phyloP scores from a whole-genome alignment of 805 yeast genomes.

The Myxozyma sirexii region DNA sequence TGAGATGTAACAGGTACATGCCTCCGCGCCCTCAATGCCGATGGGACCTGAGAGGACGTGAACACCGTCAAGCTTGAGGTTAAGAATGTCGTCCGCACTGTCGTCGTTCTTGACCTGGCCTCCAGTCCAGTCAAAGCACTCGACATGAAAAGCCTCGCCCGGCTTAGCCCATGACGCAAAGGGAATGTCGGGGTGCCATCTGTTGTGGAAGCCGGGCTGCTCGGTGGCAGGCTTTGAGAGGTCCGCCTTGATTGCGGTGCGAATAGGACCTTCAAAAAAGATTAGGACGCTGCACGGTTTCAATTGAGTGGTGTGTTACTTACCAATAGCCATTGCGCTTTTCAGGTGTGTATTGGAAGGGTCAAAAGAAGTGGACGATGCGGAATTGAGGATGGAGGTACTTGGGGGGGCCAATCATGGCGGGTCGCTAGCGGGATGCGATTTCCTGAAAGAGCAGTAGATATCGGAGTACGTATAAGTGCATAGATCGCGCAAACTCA shows the following conservation, averaged over 20 bases:
- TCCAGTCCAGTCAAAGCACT: conserved; percentile 60
- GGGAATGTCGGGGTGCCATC: conserved; percentile 60
- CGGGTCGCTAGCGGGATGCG: conserved; percentile 3
- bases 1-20: background rate
- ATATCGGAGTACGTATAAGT: background rate
- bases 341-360: background rate
- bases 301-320: conserved; percentile 3
- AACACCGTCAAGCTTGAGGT: conserved; percentile 51
- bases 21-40: conserved; percentile 48
- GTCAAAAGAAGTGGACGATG: background rate
- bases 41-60: conserved; percentile 57
- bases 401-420: conserved; percentile 10
- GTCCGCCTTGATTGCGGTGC: conserved; percentile 49
- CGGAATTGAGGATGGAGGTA: background rate
- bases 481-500: background rate
- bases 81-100: conserved; percentile 52
- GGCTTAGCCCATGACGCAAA: conserved; percentile 45
- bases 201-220: conserved; percentile 53
- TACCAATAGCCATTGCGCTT: conserved; percentile 9
- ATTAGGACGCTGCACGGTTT: background rate
- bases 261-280: conserved; percentile 37
- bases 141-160: conserved; percentile 52
- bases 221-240: conserved; percentile 50
- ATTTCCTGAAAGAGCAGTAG: conserved; percentile 6
- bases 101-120: conserved; percentile 54